Evolutionary conservation across 352 stramenopile genomes (phyloP), one percentile per base, ranked within the genome.

Genomic region (Phytophthora sansomeana): DNA sequence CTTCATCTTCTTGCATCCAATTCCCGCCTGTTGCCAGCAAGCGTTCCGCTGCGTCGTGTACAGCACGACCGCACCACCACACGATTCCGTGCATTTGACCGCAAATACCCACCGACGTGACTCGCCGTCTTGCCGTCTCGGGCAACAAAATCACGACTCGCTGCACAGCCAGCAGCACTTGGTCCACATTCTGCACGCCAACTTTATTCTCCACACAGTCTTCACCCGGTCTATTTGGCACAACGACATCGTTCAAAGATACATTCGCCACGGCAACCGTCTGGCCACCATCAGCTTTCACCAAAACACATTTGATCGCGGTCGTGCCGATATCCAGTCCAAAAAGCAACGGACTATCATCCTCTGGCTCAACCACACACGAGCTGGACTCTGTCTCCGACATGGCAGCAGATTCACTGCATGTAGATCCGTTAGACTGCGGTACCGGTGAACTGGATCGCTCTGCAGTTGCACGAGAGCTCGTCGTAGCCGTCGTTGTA

Each of bases 11-110:
- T 14, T 17, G 42, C 33, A 17, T 43, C 74, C 33, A 28, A 6
- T 56, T 60, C 33, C 21, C 30, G 50, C 26, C 52, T 11, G 35
- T 54, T 29, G 50, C 39, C 13, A 85, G 60, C 16, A 89, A 75
- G 26, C 53, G 56, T 46, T 72, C 58, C 7, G 72, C 60, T 17
- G 61, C 53, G 0, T 65, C 61, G 10, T 66, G 32, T 21, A 90
- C 80, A 0, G 71, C 67, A 2, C 67, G 76, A 24, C 79, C 80
- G 29, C 72, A 78, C 87, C 87, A 95, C 87, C 87, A 95, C 41
- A 93, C 67, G 46, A 95, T 93, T 6, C 87, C 87, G 47, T 95
- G 87, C 87, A 95, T 95, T 85, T 95, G 87, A 38, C 87, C 87
- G 33, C 87, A 95, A 58, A 95, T 84, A 5, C 82, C 83, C 32